Evolutionary conservation across 164 flowering plant species (phyloP).

Genomic region (Taxillus chinensis): DNA sequence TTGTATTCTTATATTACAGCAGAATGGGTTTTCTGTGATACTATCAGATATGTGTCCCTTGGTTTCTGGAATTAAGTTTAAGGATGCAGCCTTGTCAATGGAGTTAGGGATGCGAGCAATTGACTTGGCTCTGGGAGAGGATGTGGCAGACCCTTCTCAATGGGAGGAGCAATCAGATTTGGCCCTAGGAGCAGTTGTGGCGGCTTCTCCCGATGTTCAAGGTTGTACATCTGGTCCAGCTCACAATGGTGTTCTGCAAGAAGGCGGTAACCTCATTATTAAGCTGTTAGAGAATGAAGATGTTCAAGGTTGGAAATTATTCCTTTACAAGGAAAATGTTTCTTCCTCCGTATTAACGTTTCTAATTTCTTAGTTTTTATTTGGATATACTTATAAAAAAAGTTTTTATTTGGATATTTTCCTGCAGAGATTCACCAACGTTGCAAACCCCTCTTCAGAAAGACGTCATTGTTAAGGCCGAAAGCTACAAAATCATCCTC

Average conservation of each 20-base stretch:
- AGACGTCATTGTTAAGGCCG: conserved; percentile 84
- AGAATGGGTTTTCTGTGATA: conserved; percentile 74
- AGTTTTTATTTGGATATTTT: neutral
- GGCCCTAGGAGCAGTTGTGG: conserved; percentile 26
- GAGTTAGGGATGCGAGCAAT: conserved; percentile 85
- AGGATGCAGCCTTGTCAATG: conserved; percentile 73
- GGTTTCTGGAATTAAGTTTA: conserved; percentile 79
- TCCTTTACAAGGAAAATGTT: neutral
- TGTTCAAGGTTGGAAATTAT: conserved; percentile 41
- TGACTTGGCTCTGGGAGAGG: conserved; percentile 62
- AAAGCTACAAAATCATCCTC: conserved; percentile 91
- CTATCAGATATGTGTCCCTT: conserved; percentile 95
- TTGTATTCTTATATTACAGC: conserved; percentile 25
- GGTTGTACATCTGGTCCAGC: conserved; percentile 14
- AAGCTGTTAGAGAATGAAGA: conserved; percentile 92
- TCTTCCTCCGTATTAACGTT: neutral
- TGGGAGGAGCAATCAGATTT: conserved; percentile 15
- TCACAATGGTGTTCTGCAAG: conserved; percentile 38
- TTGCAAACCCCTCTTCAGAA: conserved; percentile 70
- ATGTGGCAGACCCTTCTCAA: conserved; percentile 11
- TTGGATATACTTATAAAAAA: neutral
- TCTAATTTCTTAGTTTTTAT: too few relatives aligned
- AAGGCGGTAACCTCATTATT: conserved; percentile 78
- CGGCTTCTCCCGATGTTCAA: conserved; percentile 13
- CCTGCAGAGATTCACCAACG: conserved; percentile 47